Evolutionary conservation across 2,329 filamentous ascomycete species (phyloP).

Genomic region (Pseudogymnoascus sp.): DNA sequence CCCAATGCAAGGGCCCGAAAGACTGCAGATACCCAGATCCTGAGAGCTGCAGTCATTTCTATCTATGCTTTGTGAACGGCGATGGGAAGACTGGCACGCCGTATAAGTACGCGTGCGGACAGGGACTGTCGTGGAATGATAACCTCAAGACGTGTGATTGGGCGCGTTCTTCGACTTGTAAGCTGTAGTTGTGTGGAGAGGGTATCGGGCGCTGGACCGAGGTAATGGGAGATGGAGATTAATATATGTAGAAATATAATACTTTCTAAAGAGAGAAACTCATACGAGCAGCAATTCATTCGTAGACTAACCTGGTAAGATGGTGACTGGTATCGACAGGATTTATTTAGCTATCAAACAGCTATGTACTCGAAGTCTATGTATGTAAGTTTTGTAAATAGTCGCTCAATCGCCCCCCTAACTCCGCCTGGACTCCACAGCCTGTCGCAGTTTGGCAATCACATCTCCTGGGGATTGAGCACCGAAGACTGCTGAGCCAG

Average conservation of each 20-base stretch:
- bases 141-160: neutral
- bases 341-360: slow-evolving; percentile 2
- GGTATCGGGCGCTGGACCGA: neutral
- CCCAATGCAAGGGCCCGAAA: neutral
- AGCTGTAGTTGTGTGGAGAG: neutral
- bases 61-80: neutral
- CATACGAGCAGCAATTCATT: neutral
- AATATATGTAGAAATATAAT: neutral
- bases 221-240: neutral
- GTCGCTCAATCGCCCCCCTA: slow-evolving; percentile 34
- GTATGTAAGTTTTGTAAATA: neutral
- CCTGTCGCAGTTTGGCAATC: slow-evolving; percentile 70
- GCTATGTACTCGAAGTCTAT: slow-evolving; percentile 7
- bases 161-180: neutral
- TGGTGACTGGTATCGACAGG: neutral
- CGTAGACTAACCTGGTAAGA: no score
- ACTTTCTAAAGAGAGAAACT: neutral
- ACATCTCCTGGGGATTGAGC: slow-evolving; percentile 83
- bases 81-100: neutral
- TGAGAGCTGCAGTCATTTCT: neutral
- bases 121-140: neutral
- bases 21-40: neutral
- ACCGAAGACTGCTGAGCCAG: slow-evolving; percentile 91
- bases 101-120: neutral
- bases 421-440: slow-evolving; percentile 60